These are phyloP conservation scores for Colletotrichum endophyticum DNA, from an alignment of 2,329 filamentous ascomycete species.

Conservation along the genomic window DNA sequence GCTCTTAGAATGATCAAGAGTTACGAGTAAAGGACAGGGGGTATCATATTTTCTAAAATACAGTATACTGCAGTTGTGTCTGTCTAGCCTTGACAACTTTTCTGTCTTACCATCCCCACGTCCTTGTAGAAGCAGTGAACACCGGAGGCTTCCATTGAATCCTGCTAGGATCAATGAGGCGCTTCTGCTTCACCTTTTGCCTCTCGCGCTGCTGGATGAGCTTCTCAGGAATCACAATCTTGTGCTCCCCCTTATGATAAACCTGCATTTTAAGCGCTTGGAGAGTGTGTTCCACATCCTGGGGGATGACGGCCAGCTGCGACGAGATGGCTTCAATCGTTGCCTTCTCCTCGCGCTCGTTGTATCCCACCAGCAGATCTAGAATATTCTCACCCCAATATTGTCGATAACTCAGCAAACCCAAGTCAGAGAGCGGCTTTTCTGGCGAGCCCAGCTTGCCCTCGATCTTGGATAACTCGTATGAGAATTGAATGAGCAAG, in stretches of 20 bases:
- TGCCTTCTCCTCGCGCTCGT: slow-evolving; percentile 71
- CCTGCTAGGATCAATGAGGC: slow-evolving; percentile 75
- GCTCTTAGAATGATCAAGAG: not conserved
- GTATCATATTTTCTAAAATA: slow-evolving; percentile 14
- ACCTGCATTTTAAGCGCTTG: slow-evolving; percentile 94
- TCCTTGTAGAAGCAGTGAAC: slow-evolving; percentile 86
- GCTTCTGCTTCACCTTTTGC: slow-evolving; percentile 77
- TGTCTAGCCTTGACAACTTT: not conserved
- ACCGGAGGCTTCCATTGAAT: slow-evolving; percentile 97
- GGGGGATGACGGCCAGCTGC: slow-evolving; percentile 91
- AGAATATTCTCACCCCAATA: slow-evolving; percentile 98
- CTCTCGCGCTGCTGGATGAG: slow-evolving; percentile 82
- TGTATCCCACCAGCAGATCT: slow-evolving; percentile 78
- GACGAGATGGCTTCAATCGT: slow-evolving; percentile 86
- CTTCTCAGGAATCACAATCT: slow-evolving; percentile 88
- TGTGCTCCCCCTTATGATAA: slow-evolving; percentile 95
- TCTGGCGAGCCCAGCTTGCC: slow-evolving; percentile 94
- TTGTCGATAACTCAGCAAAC: slow-evolving; percentile 90
- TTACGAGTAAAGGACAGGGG: not conserved
- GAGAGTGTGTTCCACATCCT: slow-evolving; percentile 93
- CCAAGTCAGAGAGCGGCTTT: slow-evolving; percentile 93
- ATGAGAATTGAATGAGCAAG: slow-evolving; percentile 94
- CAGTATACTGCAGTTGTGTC: not conserved
- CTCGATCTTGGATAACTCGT: slow-evolving; percentile 95
- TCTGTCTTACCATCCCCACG: slow-evolving; percentile 84